phyloP scores from a whole-genome alignment of 2,329 filamentous ascomycete species.

The Cadophora sp. region DNA sequence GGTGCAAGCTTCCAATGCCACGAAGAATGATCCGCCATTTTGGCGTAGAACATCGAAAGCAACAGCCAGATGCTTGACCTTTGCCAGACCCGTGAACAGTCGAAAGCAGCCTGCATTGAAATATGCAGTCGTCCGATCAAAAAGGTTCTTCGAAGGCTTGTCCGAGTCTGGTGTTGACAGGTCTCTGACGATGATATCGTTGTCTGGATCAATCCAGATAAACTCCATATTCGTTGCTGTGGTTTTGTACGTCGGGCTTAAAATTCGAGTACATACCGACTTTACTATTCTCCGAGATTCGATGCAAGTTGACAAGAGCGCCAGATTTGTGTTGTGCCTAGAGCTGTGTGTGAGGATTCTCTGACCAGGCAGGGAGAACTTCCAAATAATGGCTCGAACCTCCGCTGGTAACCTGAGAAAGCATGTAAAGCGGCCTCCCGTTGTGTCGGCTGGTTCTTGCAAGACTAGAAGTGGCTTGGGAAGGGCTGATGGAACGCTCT shows the following conservation, averaged over 20 bases:
- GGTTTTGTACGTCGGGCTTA: constrained; percentile 12
- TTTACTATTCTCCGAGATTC: constrained; percentile 21
- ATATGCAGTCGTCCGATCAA: constrained; percentile 12
- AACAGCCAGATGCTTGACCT: constrained; percentile 24
- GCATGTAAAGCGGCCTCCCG: neutral
- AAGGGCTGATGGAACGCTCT: neutral
- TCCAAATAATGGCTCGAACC: constrained; percentile 25
- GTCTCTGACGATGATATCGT: constrained; percentile 26
- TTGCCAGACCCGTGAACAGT: constrained; percentile 22
- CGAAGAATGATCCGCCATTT: constrained; percentile 26
- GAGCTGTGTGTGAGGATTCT: constrained; percentile 24
- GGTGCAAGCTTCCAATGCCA: constrained; percentile 21
- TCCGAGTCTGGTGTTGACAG: constrained; percentile 15
- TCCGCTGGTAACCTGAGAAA: constrained; percentile 27
- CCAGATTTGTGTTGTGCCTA: constrained; percentile 18
- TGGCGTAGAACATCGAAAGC: constrained; percentile 25
- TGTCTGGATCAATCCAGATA: constrained; percentile 18
- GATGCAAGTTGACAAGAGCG: constrained; percentile 13
- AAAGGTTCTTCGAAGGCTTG: constrained; percentile 10
- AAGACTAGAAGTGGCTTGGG: neutral
- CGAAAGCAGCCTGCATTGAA: constrained; percentile 18
- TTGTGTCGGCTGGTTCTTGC: neutral
- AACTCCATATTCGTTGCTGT: constrained; percentile 5
- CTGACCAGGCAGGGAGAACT: constrained; percentile 18
- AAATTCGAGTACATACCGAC: neutral